Percentiles rank a stretch among this genome's conserved stretches.
phyloP scores from a whole-genome alignment of 805 yeast genomes.

The Candida maesae region DNA sequence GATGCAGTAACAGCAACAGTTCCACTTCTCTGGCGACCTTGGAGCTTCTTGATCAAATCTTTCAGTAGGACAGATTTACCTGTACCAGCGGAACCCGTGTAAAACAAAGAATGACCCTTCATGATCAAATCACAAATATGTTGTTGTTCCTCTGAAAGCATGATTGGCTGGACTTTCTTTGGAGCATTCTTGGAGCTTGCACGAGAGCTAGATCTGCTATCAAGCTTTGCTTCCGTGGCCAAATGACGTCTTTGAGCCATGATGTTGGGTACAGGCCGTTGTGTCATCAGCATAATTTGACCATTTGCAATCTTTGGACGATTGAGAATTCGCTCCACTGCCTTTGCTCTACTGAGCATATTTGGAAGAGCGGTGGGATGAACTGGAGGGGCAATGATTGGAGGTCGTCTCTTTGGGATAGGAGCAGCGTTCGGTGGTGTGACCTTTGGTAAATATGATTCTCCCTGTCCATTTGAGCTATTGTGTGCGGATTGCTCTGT shows the following conservation, averaged over 20 bases:
- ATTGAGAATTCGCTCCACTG: background rate
- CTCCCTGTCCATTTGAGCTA: too few species aligned
- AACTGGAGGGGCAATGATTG: background rate
- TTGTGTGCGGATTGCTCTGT: too few species aligned
- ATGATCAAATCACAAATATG: conserved; percentile 61
- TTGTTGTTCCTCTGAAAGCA: conserved; percentile 58
- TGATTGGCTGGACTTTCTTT: conserved; percentile 27
- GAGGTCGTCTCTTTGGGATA: background rate
- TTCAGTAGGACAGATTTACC: conserved; percentile 89
- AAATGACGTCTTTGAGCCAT: background rate
- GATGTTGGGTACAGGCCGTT: too few species aligned
- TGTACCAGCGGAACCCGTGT: conserved; percentile 98
- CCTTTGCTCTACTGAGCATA: too few species aligned
- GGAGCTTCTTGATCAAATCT: conserved; percentile 53
- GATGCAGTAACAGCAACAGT: conserved; percentile 77
- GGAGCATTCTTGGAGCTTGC: too few species aligned
- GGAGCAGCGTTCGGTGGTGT: background rate
- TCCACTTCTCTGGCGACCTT: conserved; percentile 37
- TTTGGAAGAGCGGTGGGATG: background rate
- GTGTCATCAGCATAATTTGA: conserved; percentile 8
- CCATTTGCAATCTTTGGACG: conserved; percentile 7
- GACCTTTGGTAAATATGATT: too few species aligned
- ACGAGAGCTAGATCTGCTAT: background rate
- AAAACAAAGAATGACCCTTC: conserved; percentile 68
- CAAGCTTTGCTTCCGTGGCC: background rate